Conservation (phyloP, 2,329 filamentous ascomycete genomes). For the Clarireedia paspali region DNA sequence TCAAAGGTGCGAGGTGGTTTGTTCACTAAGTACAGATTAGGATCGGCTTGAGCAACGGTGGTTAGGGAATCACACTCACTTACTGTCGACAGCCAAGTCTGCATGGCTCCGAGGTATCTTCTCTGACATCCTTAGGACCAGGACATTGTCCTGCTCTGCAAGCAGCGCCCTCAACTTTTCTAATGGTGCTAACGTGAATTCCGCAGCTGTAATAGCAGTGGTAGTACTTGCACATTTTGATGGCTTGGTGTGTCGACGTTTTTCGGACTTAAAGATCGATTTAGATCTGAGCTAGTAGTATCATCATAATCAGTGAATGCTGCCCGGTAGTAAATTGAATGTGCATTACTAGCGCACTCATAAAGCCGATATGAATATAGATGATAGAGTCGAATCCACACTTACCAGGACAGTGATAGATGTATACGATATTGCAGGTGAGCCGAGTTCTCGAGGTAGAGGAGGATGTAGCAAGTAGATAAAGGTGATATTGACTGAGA, state of each 20-base stretch:
- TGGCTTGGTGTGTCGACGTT: not conserved
- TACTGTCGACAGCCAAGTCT: conserved; percentile 3
- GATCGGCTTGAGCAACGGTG: not conserved
- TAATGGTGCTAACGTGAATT: not conserved
- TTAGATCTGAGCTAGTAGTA: no score
- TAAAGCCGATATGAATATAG: no score
- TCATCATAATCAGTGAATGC: not conserved
- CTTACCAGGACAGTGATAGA: conserved; percentile 2
- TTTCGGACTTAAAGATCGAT: not conserved
- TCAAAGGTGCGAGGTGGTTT: conserved; percentile 1
- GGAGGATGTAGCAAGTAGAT: not conserved
- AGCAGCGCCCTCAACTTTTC: not conserved
- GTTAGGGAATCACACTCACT: conserved; percentile 2
- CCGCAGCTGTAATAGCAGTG: conserved; percentile 1
- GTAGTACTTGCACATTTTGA: conserved; percentile 5
- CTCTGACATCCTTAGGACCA: not conserved
- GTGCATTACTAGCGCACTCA: not conserved
- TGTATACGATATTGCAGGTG: not conserved
- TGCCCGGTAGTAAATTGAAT: not conserved
- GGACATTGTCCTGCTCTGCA: conserved; percentile 1
- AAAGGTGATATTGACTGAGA: not conserved
- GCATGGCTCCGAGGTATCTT: not conserved
- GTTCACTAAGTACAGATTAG: not conserved
- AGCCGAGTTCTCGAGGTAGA: not conserved
- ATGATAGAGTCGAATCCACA: not conserved